Base-by-base conservation (phyloP, 1,139 yeast genomes). In the Wickerhamomyces sp. region DNA sequence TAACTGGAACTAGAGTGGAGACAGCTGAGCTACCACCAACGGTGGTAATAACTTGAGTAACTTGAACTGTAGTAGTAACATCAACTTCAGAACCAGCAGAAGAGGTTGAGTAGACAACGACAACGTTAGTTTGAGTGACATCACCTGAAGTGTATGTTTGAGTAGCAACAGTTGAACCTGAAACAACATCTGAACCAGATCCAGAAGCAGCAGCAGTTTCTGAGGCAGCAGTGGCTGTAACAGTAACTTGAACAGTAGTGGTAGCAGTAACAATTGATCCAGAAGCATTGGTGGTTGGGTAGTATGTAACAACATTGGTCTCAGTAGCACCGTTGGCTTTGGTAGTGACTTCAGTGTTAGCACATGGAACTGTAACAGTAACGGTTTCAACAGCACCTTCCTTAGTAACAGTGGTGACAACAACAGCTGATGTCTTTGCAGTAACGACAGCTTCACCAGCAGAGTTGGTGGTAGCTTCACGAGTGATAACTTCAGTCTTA, bases 331-430 rank as follows among this genome's bases (percentile, higher is more conserved):
- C 36, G 19, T 18, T 17, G 16, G 25, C 26, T 18, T 17, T 22
- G 17, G 35, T 38, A 20, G 21, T 26, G 14, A 33, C 32, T 2
- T 32, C 26, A 13, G 31, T 30, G 30, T 24, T 21, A 12, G 28
- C 28, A 16, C 30, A 5, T 23, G 34, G 30, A 6, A 30, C 33
- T 2, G 33, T 9, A 11, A 20, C 23, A n/a, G 26, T 21, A 16
- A 12, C 23, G 14, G 26, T 16, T 12, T 14, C 17, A n/a, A 17
- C 13, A 16, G 24, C 14, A 6, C 11, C 16, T 6, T 18, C 12
- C 6, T 16, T 11, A n/a, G 17, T 17, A 16, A n/a, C 16, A 23
- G 18, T 18, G 12, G 33, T n/a, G 15, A 25, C 33, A 16, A 15
- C 4, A 16, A 22, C 11, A 11, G 15, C 26, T 22, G 31, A 15